Percentiles rank a stretch among this genome's conserved stretches.
Evolutionary conservation across 1,284 basidiomycete genomes (phyloP).

Genomic region (Vanrija sp.): DNA sequence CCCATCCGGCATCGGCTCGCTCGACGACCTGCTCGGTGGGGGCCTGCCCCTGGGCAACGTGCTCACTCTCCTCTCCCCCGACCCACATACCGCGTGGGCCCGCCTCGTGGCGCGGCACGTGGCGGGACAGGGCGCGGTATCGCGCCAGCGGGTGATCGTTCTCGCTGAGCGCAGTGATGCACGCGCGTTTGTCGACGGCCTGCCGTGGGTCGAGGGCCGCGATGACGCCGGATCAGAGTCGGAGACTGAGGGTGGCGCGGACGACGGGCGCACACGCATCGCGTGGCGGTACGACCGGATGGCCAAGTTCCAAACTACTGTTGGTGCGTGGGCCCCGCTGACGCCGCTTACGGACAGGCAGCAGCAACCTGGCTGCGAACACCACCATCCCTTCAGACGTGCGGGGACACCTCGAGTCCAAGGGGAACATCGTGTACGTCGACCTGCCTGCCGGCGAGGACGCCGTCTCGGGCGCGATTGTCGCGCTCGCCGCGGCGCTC

Average conservation of each 20-base stretch:
- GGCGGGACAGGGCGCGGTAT: conserved; percentile 75
- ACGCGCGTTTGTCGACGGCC: conserved; percentile 56
- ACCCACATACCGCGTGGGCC: conserved; percentile 78
- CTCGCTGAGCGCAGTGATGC: conserved; percentile 58
- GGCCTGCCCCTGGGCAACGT: conserved; percentile 82
- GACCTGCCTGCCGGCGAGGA: background rate
- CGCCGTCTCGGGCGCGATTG: background rate
- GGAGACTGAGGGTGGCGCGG: conserved; percentile 49
- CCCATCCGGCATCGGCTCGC: conserved; percentile 84
- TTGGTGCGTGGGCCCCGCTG: conserved; percentile 42
- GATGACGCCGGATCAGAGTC: conserved; percentile 54
- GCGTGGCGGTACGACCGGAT: conserved; percentile 94
- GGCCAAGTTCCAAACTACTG: conserved; percentile 85
- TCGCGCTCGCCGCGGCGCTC: conserved; percentile 1
- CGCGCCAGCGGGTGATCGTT: conserved; percentile 65
- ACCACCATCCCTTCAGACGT: conserved; percentile 23
- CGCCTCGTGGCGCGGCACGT: conserved; percentile 84
- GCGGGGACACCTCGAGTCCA: too few relatives aligned
- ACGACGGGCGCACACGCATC: conserved; percentile 60
- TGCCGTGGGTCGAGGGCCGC: conserved; percentile 67
- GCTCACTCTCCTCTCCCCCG: conserved; percentile 70
- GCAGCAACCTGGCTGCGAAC: conserved; percentile 5
- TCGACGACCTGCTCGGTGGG: conserved; percentile 94
- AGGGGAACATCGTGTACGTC: background rate
- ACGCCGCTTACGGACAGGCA: background rate